Evolutionary conservation across 2,329 filamentous ascomycete species (phyloP).

Genomic region (Paracorniculantispora psalliotae): DNA sequence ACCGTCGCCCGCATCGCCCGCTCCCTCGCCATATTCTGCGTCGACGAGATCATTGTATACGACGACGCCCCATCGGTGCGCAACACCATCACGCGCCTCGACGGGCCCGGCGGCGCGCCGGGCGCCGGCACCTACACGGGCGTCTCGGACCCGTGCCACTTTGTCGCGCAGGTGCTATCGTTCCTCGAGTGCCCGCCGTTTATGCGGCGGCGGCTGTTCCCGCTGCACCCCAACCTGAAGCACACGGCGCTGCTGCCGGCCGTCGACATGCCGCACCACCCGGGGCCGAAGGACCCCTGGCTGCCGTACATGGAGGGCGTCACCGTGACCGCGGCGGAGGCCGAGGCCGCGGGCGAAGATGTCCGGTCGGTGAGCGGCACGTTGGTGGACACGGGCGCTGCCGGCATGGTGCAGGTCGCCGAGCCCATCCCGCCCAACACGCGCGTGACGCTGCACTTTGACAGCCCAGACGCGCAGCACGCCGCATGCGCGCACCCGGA

Average conservation of each 20-base stretch:
- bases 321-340: slow-evolving; percentile 35
- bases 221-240: slow-evolving; percentile 71
- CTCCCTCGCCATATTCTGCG: slow-evolving; percentile 73
- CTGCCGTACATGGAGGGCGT: slow-evolving; percentile 76
- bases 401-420: slow-evolving; percentile 50
- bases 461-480: slow-evolving; percentile 39
- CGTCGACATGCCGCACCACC: slow-evolving; percentile 81
- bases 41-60: slow-evolving; percentile 81
- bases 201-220: slow-evolving; percentile 70
- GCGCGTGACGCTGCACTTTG: slow-evolving; percentile 67
- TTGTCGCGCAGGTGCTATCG: slow-evolving; percentile 70
- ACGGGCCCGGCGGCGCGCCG: neutral
- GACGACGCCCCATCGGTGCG: slow-evolving; percentile 57
- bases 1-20: slow-evolving; percentile 73
- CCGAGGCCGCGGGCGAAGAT: slow-evolving; percentile 17
- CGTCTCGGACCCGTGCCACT: slow-evolving; percentile 71
- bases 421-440: slow-evolving; percentile 63
- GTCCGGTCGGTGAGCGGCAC: no score
- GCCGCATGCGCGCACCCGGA: slow-evolving; percentile 61
- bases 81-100: slow-evolving; percentile 37
- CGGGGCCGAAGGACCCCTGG: slow-evolving; percentile 65
- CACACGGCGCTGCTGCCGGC: slow-evolving; percentile 69
- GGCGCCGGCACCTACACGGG: slow-evolving; percentile 52
- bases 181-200: slow-evolving; percentile 84
- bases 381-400: slow-evolving; percentile 53